phyloP scores from a whole-genome alignment of 2,329 filamentous ascomycete species.

The Annulohypoxylon truncatum region DNA sequence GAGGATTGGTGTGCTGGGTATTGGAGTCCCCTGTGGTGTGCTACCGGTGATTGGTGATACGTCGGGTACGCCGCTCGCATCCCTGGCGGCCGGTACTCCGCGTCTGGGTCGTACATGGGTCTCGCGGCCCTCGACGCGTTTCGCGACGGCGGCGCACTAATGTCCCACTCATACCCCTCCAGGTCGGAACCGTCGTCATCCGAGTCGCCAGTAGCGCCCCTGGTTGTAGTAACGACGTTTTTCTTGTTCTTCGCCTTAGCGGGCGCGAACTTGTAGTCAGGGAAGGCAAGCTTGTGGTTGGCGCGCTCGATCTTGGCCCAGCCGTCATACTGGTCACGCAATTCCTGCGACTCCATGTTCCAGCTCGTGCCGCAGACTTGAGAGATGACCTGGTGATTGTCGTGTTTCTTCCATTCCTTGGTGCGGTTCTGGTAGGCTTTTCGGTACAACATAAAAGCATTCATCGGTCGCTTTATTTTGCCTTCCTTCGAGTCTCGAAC shows the following conservation, averaged over 20 bases:
- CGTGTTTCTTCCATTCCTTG: constrained; percentile 82
- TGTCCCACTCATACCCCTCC: constrained; percentile 59
- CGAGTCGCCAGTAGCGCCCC: constrained; percentile 50
- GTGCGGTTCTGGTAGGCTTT: constrained; percentile 90
- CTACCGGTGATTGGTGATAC: constrained; percentile 28
- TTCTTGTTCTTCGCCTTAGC: constrained; percentile 70
- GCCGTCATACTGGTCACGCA: constrained; percentile 80
- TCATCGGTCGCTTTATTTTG: constrained; percentile 92
- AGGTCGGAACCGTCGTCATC: constrained; percentile 57
- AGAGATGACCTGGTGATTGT: constrained; percentile 95
- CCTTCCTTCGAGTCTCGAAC: constrained; percentile 75
- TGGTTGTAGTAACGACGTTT: constrained; percentile 23
- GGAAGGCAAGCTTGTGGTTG: constrained; percentile 87
- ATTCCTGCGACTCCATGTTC: constrained; percentile 78
- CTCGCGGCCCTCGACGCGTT: constrained; percentile 48
- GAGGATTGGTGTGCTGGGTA: constrained; percentile 46
- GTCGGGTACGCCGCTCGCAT: constrained; percentile 30
- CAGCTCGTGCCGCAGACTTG: constrained; percentile 88
- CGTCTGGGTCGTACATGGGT: constrained; percentile 49
- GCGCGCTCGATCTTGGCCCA: constrained; percentile 83
- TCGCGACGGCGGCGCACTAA: constrained; percentile 47
- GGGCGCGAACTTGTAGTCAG: constrained; percentile 93
- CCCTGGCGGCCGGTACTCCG: constrained; percentile 46
- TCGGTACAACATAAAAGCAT: constrained; percentile 97
- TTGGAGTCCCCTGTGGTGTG: constrained; percentile 19